Percentiles rank a stretch among this genome's conserved stretches.
Evolutionary conservation across 805 yeast genomes (phyloP).

Genomic region (Metschnikowia proteae): DNA sequence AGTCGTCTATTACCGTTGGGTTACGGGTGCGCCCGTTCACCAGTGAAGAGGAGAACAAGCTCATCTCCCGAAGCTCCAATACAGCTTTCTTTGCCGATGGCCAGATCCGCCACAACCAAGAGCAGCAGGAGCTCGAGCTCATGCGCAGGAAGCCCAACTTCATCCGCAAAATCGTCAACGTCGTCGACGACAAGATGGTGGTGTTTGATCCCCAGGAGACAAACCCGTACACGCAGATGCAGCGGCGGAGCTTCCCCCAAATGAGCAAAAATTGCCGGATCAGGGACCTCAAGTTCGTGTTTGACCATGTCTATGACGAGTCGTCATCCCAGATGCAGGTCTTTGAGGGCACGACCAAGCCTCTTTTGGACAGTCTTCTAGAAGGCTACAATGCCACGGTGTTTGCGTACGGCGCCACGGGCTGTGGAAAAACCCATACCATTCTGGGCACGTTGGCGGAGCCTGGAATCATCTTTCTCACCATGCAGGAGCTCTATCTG

Average conservation of each 20-base stretch:
- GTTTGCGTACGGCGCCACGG: conserved; percentile 96
- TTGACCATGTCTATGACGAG: conserved; percentile 75
- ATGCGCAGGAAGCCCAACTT: conserved; percentile 40
- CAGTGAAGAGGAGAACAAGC: conserved; percentile 45
- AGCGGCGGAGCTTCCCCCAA: conserved; percentile 40
- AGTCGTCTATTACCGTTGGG: conserved; percentile 70
- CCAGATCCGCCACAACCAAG: conserved; percentile 33
- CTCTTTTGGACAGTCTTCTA: conserved; percentile 66
- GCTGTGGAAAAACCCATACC: conserved; percentile 96
- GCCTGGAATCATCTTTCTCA: conserved; percentile 78
- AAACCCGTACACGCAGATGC: conserved; percentile 56
- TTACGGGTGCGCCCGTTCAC: conserved; percentile 87
- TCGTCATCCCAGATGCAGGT: conserved; percentile 63
- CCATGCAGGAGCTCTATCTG: conserved; percentile 71
- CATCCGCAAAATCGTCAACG: conserved; percentile 66
- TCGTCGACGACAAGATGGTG: conserved; percentile 81
- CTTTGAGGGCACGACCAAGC: conserved; percentile 61
- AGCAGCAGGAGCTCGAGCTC: conserved; percentile 4
- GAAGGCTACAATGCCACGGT: conserved; percentile 90
- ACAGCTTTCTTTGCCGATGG: conserved; percentile 54
- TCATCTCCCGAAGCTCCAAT: conserved; percentile 29
- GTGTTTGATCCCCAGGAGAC: conserved; percentile 81
- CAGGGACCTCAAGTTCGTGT: conserved; percentile 75
- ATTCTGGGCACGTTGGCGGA: conserved; percentile 68
- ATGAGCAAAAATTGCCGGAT: conserved; percentile 42